A percentile compares a stretch with the other conserved stretches of the same genome.
These are phyloP conservation scores for Candida tallmaniae DNA, from an alignment of 805 yeast species.

Conservation along the genomic window DNA sequence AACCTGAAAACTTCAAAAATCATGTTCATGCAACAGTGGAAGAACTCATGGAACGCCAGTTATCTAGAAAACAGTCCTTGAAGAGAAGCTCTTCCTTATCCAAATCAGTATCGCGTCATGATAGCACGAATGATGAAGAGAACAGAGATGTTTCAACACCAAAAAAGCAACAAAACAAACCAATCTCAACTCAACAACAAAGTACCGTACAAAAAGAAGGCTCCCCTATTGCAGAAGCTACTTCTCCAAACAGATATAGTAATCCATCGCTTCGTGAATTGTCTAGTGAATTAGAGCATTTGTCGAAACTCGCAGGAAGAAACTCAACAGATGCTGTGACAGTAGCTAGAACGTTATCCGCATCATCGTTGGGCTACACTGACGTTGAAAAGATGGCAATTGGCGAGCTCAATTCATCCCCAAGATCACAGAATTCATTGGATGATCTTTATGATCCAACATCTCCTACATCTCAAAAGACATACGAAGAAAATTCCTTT, in stretches of 20 bases:
- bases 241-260: slow-evolving; percentile 16
- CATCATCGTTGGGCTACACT: slow-evolving; percentile 60
- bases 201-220: slow-evolving; percentile 1
- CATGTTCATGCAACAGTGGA: slow-evolving; percentile 60
- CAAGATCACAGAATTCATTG: slow-evolving; percentile 7
- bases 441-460: slow-evolving; percentile 22
- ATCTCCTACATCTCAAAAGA: slow-evolving; percentile 11
- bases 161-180: background rate
- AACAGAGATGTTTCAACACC: background rate
- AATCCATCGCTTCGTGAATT: slow-evolving; percentile 68
- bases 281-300: slow-evolving; percentile 67
- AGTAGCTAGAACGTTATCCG: slow-evolving; percentile 72
- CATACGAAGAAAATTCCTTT: slow-evolving; percentile 10
- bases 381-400: slow-evolving; percentile 44
- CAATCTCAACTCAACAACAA: slow-evolving; percentile 1
- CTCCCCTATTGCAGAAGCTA: slow-evolving; percentile 6
- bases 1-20: slow-evolving; percentile 77
- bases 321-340: slow-evolving; percentile 79
- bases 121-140: slow-evolving; percentile 5
- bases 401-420: slow-evolving; percentile 25
- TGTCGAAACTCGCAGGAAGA: slow-evolving; percentile 74
- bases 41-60: slow-evolving; percentile 42
- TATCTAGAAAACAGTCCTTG: slow-evolving; percentile 21
- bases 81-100: slow-evolving; percentile 23
- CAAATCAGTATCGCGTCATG: slow-evolving; percentile 12